Evolutionary conservation across 345 rosid genomes (phyloP).

Genomic region (Gossypium anomalum): DNA sequence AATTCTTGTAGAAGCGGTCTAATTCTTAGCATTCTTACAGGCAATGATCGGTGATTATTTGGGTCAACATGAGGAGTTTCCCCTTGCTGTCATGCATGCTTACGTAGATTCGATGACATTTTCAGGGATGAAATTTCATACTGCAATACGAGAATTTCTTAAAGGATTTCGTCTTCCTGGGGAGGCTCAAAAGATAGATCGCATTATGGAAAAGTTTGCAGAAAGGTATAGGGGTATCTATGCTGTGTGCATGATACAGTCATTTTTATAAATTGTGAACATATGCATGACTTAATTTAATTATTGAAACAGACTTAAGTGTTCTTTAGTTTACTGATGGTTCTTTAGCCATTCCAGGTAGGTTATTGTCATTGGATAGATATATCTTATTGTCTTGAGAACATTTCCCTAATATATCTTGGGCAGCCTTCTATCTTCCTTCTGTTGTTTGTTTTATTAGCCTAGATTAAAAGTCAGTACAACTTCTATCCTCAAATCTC

Average conservation of each 20-base stretch:
- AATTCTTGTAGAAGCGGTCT: slow-evolving; percentile 22
- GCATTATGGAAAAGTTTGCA: slow-evolving; percentile 98
- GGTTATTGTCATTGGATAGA: not conserved
- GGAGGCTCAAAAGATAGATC: slow-evolving; percentile 98
- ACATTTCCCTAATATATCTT: not conserved
- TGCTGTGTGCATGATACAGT: not conserved
- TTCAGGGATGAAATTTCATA: slow-evolving; percentile 81
- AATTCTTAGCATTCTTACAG: slow-evolving; percentile 50
- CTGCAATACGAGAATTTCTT: slow-evolving; percentile 86
- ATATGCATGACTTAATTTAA: not conserved
- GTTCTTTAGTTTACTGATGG: not conserved
- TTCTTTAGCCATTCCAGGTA: not conserved
- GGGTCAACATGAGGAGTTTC: slow-evolving; percentile 98
- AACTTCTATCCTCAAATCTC: not conserved
- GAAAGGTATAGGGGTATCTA: slow-evolving; percentile 55
- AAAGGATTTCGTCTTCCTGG: slow-evolving; percentile 98
- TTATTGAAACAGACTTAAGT: not conserved
- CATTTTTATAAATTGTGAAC: not conserved
- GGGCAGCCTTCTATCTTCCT: not conserved
- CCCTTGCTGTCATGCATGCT: slow-evolving; percentile 97
- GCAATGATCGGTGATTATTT: slow-evolving; percentile 91
- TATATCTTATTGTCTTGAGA: not conserved
- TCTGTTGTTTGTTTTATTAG: not conserved
- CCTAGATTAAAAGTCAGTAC: not conserved
- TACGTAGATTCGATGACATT: slow-evolving; percentile 89